Evolutionary conservation across 2,329 filamentous ascomycete species (phyloP).

Genomic region (Talaromyces albobiverticillius): DNA sequence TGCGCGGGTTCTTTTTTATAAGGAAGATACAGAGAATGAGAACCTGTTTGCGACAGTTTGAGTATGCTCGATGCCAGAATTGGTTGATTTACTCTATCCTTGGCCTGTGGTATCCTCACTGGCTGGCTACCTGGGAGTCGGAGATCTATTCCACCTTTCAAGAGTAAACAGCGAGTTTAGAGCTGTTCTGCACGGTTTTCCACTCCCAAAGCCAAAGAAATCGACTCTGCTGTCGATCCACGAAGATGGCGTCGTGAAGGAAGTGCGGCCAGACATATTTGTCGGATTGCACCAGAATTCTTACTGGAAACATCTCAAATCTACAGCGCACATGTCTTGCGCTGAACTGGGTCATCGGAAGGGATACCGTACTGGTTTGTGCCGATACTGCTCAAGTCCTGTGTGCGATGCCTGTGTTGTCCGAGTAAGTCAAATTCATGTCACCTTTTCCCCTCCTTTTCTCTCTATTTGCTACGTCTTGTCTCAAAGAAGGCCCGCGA

Average conservation of each 20-base stretch:
- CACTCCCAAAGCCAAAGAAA: not conserved
- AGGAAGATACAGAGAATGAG: not conserved
- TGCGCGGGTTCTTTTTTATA: too few species aligned
- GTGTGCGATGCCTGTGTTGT: constrained; percentile 31
- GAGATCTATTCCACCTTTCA: constrained; percentile 27
- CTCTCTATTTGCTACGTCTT: not conserved
- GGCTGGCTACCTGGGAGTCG: constrained; percentile 22
- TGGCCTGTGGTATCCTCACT: constrained; percentile 27
- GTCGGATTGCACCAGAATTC: constrained; percentile 27
- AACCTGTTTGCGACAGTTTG: not conserved
- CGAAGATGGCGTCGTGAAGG: not conserved
- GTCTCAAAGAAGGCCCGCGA: not conserved
- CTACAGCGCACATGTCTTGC: constrained; percentile 22
- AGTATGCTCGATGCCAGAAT: constrained; percentile 15
- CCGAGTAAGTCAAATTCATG: constrained; percentile 13
- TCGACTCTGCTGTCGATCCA: not conserved
- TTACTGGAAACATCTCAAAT: constrained; percentile 29
- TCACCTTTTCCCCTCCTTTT: not conserved
- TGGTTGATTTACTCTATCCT: constrained; percentile 23
- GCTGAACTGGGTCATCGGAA: constrained; percentile 24
- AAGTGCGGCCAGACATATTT: constrained; percentile 20
- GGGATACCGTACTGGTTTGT: constrained; percentile 20
- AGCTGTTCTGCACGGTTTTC: constrained; percentile 28
- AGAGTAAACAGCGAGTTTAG: constrained; percentile 23
- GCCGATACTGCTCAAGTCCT: constrained; percentile 28